A percentile compares a stretch with the other conserved stretches of the same genome.
These are phyloP conservation scores for Emergomyces orientalis DNA, from an alignment of 2,329 filamentous ascomycete species.

Conservation along the genomic window DNA sequence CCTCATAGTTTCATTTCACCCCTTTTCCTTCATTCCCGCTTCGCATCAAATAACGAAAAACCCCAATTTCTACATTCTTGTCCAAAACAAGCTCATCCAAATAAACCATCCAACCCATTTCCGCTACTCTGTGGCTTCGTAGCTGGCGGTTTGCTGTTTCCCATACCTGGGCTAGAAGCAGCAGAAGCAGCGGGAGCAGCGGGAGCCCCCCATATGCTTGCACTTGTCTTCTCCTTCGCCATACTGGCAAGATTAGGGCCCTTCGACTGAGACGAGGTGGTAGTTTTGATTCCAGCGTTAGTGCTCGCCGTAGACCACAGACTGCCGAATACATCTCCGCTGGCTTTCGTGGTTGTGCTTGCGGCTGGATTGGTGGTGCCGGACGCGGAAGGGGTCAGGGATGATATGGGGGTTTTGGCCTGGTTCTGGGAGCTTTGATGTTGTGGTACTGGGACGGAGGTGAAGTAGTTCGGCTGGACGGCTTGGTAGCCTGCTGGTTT, in stretches of 20 bases:
- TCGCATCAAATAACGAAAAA: background rate
- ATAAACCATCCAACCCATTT: slow-evolving; percentile 33
- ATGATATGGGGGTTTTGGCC: slow-evolving; percentile 31
- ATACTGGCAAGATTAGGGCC: slow-evolving; percentile 82
- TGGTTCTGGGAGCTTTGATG: slow-evolving; percentile 29
- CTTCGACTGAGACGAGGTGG: slow-evolving; percentile 48
- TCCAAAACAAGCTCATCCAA: slow-evolving; percentile 24
- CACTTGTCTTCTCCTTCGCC: slow-evolving; percentile 95
- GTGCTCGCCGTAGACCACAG: slow-evolving; percentile 64
- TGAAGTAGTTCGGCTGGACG: slow-evolving; percentile 86
- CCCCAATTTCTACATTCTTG: background rate
- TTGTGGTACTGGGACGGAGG: slow-evolving; percentile 52
- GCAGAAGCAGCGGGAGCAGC: slow-evolving; percentile 33
- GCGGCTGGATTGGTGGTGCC: slow-evolving; percentile 43
- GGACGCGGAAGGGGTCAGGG: slow-evolving; percentile 31
- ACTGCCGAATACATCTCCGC: slow-evolving; percentile 76
- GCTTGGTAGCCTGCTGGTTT: slow-evolving; percentile 63
- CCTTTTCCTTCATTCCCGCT: background rate
- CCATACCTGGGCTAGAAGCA: background rate
- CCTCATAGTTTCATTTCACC: background rate
- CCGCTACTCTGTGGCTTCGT: slow-evolving; percentile 18
- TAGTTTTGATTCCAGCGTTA: slow-evolving; percentile 66
- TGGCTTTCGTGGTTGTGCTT: slow-evolving; percentile 33
- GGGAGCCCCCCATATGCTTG: slow-evolving; percentile 83
- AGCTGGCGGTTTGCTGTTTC: background rate